Conservation (phyloP, 1,139 yeast genomes). For the Casaregolazyma suthepensis region DNA sequence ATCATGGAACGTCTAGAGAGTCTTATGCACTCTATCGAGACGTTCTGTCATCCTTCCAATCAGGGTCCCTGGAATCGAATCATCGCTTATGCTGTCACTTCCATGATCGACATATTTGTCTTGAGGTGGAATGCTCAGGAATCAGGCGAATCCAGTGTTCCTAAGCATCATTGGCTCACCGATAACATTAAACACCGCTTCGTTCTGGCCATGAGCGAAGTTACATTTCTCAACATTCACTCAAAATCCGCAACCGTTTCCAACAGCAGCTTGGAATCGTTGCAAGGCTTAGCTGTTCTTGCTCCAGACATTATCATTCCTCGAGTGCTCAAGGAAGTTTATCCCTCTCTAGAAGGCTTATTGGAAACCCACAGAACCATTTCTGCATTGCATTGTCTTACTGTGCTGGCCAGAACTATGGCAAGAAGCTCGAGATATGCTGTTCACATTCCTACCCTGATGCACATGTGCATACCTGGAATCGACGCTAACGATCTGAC, state of each 20-base stretch:
- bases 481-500: conserved; percentile 83
- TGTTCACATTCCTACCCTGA: conserved; percentile 69
- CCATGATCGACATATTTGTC: conserved; percentile 29
- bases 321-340: conserved; percentile 61
- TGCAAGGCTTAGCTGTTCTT: conserved; percentile 60
- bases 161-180: conserved; percentile 43
- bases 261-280: conserved; percentile 52
- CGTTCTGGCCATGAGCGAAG: conserved; percentile 50
- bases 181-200: conserved; percentile 43
- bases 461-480: conserved; percentile 69
- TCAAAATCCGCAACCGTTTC: conserved; percentile 60
- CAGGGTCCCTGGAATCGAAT: conserved; percentile 76
- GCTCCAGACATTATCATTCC: conserved; percentile 61
- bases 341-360: conserved; percentile 72
- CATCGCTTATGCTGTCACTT: conserved; percentile 56
- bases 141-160: conserved; percentile 33
- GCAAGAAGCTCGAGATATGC: conserved; percentile 61
- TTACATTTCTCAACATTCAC: conserved; percentile 69
- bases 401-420: conserved; percentile 62
- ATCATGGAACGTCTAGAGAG: conserved; percentile 50
- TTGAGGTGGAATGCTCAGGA: conserved; percentile 34
- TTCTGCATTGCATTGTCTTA: conserved; percentile 64
- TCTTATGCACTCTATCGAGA: conserved; percentile 63
- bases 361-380: conserved; percentile 78
- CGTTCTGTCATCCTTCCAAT: conserved; percentile 90